Evolutionary conservation across 2,329 filamentous ascomycete species (phyloP).

Genomic region (Chalaropsis ovoidea): DNA sequence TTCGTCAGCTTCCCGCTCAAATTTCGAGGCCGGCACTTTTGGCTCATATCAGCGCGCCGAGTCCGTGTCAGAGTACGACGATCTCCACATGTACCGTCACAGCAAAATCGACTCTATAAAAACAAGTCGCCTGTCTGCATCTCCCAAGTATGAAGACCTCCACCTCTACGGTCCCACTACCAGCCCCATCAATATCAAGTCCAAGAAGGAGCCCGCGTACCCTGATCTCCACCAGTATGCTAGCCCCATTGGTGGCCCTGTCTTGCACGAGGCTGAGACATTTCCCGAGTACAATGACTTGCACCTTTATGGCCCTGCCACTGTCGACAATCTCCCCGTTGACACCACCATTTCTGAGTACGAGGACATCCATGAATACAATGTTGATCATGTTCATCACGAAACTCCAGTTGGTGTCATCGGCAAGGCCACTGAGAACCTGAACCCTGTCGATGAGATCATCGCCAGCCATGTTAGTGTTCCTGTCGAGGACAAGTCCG

Average conservation of each 20-base stretch:
- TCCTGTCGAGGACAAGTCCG: slow-evolving; percentile 6
- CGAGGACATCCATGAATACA: slow-evolving; percentile 36
- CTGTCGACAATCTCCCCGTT: slow-evolving; percentile 35
- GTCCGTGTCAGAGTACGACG: slow-evolving; percentile 29
- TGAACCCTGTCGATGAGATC: slow-evolving; percentile 35
- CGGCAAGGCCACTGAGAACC: slow-evolving; percentile 25
- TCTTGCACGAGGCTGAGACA: slow-evolving; percentile 31
- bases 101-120: slow-evolving; percentile 30
- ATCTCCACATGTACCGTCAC: slow-evolving; percentile 34
- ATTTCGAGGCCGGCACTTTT: slow-evolving; percentile 28
- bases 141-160: slow-evolving; percentile 34
- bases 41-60: slow-evolving; percentile 28
- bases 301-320: slow-evolving; percentile 32
- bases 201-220: slow-evolving; percentile 32
- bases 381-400: slow-evolving; percentile 30
- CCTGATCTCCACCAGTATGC: slow-evolving; percentile 35
- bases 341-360: slow-evolving; percentile 31
- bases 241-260: slow-evolving; percentile 30
- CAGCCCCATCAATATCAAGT: slow-evolving; percentile 30
- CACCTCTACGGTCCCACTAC: slow-evolving; percentile 31
- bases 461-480: slow-evolving; percentile 30
- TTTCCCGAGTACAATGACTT: slow-evolving; percentile 37
- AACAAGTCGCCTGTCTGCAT: slow-evolving; percentile 22
- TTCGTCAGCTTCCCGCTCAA: slow-evolving; percentile 2
- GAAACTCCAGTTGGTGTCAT: slow-evolving; percentile 15